Conservation (phyloP, 352 stramenopile species). For the Phytophthora colocasiae region DNA sequence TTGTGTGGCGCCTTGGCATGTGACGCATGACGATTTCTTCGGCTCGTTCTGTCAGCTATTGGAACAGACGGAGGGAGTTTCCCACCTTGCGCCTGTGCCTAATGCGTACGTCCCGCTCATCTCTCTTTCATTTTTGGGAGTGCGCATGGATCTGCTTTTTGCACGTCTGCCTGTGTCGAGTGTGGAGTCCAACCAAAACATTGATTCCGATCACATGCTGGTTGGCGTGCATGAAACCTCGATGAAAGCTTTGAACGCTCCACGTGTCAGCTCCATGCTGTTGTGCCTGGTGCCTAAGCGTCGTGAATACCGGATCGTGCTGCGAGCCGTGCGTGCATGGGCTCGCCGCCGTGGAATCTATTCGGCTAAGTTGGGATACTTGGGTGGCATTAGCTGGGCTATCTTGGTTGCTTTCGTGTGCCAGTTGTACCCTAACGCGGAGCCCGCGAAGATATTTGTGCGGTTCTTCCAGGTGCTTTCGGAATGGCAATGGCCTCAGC, state of each 20-base stretch:
- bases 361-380: slow-evolving; percentile 96
- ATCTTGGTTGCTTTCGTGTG: slow-evolving; percentile 97
- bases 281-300: slow-evolving; percentile 91
- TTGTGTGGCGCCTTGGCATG: slow-evolving; percentile 81
- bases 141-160: slow-evolving; percentile 95
- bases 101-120: slow-evolving; percentile 95
- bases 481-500: slow-evolving; percentile 85
- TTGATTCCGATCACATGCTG: slow-evolving; percentile 90
- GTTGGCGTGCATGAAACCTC: slow-evolving; percentile 93
- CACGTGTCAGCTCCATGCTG: slow-evolving; percentile 96
- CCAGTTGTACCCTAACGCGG: slow-evolving; percentile 85
- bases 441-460: slow-evolving; percentile 78
- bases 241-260: slow-evolving; percentile 95
- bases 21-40: slow-evolving; percentile 90
- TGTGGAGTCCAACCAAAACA: slow-evolving; percentile 79
- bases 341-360: slow-evolving; percentile 94
- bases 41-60: slow-evolving; percentile 72
- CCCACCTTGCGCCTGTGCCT: slow-evolving; percentile 80
- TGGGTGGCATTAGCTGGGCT: slow-evolving; percentile 98
- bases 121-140: slow-evolving; percentile 87
- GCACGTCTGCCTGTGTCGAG: slow-evolving; percentile 68
- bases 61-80: slow-evolving; percentile 68
- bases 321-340: slow-evolving; percentile 80
- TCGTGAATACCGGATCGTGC: slow-evolving; percentile 88
- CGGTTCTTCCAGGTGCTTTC: slow-evolving; percentile 88